These are phyloP conservation scores for Podaxis sp. DNA, from an alignment of 768 basidiomycete species.

Conservation along the genomic window DNA sequence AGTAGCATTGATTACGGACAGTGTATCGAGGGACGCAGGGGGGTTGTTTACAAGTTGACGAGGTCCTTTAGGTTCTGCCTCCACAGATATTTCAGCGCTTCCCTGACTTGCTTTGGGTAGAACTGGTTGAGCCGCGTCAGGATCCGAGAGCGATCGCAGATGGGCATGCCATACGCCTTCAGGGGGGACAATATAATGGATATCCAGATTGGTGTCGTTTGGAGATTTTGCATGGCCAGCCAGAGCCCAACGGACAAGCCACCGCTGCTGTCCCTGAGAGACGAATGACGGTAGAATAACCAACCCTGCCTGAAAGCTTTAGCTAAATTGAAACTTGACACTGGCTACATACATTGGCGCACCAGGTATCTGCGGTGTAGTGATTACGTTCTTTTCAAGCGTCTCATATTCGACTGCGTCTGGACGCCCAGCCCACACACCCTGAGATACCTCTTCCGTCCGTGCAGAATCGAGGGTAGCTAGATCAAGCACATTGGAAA, in stretches of 20 bases:
- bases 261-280: constrained; percentile 58
- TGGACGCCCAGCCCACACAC: constrained; percentile 47
- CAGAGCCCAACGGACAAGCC: constrained; percentile 73
- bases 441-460: constrained; percentile 40
- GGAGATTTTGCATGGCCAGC: constrained; percentile 71
- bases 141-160: constrained; percentile 35
- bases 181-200: constrained; percentile 76
- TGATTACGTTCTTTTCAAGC: constrained; percentile 39
- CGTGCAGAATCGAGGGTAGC: constrained; percentile 43
- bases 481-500: constrained; percentile 68
- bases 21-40: constrained; percentile 59
- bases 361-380: constrained; percentile 60
- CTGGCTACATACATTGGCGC: constrained; percentile 21
- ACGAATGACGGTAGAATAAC: constrained; percentile 82
- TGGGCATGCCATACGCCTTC: constrained; percentile 78
- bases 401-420: constrained; percentile 34
- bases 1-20: constrained; percentile 47
- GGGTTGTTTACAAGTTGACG: constrained; percentile 71
- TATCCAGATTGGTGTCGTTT: constrained; percentile 88
- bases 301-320: constrained; percentile 53
- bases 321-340: neutral
- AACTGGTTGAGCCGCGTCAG: constrained; percentile 33
- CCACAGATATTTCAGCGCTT: constrained; percentile 22
- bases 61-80: constrained; percentile 43
- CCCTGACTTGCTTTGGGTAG: constrained; percentile 41